Evolutionary conservation across 129 eudicot species (phyloP).

Genomic region (Lactuca sativa): DNA sequence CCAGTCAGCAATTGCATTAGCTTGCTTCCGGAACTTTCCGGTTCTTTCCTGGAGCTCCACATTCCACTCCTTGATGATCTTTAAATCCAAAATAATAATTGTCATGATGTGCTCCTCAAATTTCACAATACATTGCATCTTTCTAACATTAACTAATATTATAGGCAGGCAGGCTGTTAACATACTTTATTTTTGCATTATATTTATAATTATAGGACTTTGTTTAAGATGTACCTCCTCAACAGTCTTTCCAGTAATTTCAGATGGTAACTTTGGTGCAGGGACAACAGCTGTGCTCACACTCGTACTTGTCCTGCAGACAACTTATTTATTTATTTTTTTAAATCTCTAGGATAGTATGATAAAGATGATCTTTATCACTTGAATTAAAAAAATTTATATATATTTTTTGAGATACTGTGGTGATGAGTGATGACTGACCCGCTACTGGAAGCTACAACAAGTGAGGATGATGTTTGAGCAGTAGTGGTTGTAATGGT

Average conservation of each 20-base stretch:
- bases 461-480: slow-evolving; percentile 63
- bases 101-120: neutral
- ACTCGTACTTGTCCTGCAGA: slow-evolving; percentile 56
- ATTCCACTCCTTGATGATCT: slow-evolving; percentile 99
- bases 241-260: slow-evolving; percentile 91
- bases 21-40: slow-evolving; percentile 84
- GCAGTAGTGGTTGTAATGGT: slow-evolving; percentile 61
- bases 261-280: slow-evolving; percentile 90
- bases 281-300: slow-evolving; percentile 42
- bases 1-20: slow-evolving; percentile 97
- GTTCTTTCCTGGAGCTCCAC: slow-evolving; percentile 91
- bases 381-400: slow-evolving; percentile 9
- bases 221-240: slow-evolving; percentile 74
- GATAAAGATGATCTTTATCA: neutral
- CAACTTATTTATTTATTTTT: neutral
- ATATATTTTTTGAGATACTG: neutral
- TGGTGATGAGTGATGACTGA: slow-evolving; percentile 61
- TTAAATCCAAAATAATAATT: neutral
- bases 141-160: no score
- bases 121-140: no score
- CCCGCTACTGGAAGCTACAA: slow-evolving; percentile 80
- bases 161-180: neutral
- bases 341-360: neutral
- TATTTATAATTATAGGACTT: no score
- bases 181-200: no score